A percentile compares a stretch with the other conserved stretches of the same genome.
Evolutionary conservation across 441 rosid genomes (phyloP).

Genomic region (Codiaeum variegatum): DNA sequence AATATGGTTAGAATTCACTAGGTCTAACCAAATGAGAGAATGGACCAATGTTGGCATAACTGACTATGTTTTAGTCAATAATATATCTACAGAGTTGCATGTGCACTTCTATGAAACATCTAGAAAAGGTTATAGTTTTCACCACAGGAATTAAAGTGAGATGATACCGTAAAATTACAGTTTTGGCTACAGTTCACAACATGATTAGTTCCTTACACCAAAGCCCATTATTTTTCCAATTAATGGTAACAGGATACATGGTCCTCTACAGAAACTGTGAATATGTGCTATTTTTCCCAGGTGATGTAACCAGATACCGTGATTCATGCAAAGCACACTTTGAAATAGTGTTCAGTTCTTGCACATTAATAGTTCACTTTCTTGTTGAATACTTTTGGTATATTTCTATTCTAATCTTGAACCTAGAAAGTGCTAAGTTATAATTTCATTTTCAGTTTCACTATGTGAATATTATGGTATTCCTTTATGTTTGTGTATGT

Average conservation of each 20-base stretch:
- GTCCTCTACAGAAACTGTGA: not conserved
- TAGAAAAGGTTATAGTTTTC: not conserved
- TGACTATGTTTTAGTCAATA: not conserved
- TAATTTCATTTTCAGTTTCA: not conserved
- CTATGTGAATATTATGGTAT: not conserved
- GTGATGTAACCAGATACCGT: not conserved
- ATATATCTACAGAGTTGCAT: not conserved
- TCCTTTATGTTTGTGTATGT: not conserved
- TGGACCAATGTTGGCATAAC: not conserved
- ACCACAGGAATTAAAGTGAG: not conserved
- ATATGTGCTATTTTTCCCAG: not conserved
- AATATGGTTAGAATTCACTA: not conserved
- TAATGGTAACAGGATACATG: not conserved
- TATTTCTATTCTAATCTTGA: not conserved
- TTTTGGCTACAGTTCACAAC: not conserved
- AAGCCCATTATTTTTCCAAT: not conserved
- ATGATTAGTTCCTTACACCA: not conserved
- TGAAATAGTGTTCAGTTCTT: constrained; percentile 6
- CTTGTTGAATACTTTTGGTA: not conserved
- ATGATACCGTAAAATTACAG: not conserved
- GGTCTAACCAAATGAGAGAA: not conserved
- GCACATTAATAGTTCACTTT: not conserved
- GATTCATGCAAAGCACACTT: not conserved
- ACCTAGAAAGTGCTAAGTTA: constrained; percentile 18
- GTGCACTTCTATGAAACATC: not conserved